These are phyloP conservation scores for Aureobasidium lini DNA, from an alignment of 2,329 filamentous ascomycete species.

Conservation along the genomic window DNA sequence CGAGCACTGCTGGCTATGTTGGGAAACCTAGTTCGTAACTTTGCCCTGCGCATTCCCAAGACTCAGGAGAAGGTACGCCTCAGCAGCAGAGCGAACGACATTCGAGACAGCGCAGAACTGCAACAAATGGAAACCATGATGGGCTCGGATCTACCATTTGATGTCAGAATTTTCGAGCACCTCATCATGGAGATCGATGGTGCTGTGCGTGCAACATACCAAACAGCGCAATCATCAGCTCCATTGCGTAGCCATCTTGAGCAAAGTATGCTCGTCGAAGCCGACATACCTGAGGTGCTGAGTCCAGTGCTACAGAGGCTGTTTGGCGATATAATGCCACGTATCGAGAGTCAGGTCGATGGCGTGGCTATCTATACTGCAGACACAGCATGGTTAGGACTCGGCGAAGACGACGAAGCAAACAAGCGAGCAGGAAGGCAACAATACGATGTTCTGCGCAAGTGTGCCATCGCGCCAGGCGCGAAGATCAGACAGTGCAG, in stretches of 20 bases:
- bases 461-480: conserved; percentile 33
- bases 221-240: conserved; percentile 36
- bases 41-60: conserved; percentile 17
- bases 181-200: conserved; percentile 54
- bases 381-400: conserved; percentile 62
- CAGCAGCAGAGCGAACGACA: conserved; percentile 26
- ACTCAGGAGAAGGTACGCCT: neutral
- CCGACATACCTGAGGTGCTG: conserved; percentile 44
- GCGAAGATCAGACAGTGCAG: conserved; percentile 34
- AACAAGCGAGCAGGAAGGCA: conserved; percentile 54
- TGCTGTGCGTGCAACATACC: conserved; percentile 54
- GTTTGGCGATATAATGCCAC: conserved; percentile 44
- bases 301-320: conserved; percentile 41
- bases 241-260: conserved; percentile 39
- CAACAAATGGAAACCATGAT: conserved; percentile 23
- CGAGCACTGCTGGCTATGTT: conserved; percentile 64
- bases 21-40: conserved; percentile 51
- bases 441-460: conserved; percentile 50
- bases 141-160: conserved; percentile 40
- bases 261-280: conserved; percentile 46
- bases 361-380: conserved; percentile 63
- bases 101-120: neutral
- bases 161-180: conserved; percentile 38
- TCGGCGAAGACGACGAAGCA: conserved; percentile 48
- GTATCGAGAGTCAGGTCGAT: conserved; percentile 54